These are phyloP conservation scores for Thraustochytrium sp. DNA, from an alignment of 352 stramenopile genomes.

Conservation along the genomic window DNA sequence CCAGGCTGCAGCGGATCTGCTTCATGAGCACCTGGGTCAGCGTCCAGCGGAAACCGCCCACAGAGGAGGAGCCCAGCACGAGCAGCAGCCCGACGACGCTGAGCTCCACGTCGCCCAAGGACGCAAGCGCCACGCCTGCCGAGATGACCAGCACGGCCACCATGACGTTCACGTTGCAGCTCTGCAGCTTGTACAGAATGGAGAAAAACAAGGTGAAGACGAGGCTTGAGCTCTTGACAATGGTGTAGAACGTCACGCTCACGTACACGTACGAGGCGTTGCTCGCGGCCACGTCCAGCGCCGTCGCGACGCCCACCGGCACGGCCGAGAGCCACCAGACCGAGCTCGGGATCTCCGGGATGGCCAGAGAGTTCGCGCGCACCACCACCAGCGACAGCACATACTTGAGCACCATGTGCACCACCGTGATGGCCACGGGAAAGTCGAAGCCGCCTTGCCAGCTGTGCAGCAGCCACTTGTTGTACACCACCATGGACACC, in stretches of 20 bases:
- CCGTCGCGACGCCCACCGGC: slow-evolving; percentile 67
- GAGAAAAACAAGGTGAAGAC: slow-evolving; percentile 76
- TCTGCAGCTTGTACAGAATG: slow-evolving; percentile 65
- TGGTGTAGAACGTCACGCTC: slow-evolving; percentile 74
- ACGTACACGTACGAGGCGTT: slow-evolving; percentile 76
- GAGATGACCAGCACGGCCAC: slow-evolving; percentile 64
- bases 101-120: slow-evolving; percentile 68
- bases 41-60: slow-evolving; percentile 68
- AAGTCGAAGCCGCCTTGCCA: slow-evolving; percentile 44
- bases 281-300: slow-evolving; percentile 71
- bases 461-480: slow-evolving; percentile 42
- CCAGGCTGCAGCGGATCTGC: slow-evolving; percentile 44
- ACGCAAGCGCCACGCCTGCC: slow-evolving; percentile 64
- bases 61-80: slow-evolving; percentile 63
- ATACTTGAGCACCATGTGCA: slow-evolving; percentile 44
- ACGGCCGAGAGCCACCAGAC: slow-evolving; percentile 53
- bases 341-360: background rate
- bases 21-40: slow-evolving; percentile 71
- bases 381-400: slow-evolving; percentile 23
- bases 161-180: slow-evolving; percentile 57
- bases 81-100: slow-evolving; percentile 63
- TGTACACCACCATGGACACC: slow-evolving; percentile 43
- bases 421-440: slow-evolving; percentile 14
- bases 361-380: background rate
- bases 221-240: slow-evolving; percentile 68